Base-by-base conservation (phyloP, 208 protist species). In the Crithidia thermophila region DNA sequence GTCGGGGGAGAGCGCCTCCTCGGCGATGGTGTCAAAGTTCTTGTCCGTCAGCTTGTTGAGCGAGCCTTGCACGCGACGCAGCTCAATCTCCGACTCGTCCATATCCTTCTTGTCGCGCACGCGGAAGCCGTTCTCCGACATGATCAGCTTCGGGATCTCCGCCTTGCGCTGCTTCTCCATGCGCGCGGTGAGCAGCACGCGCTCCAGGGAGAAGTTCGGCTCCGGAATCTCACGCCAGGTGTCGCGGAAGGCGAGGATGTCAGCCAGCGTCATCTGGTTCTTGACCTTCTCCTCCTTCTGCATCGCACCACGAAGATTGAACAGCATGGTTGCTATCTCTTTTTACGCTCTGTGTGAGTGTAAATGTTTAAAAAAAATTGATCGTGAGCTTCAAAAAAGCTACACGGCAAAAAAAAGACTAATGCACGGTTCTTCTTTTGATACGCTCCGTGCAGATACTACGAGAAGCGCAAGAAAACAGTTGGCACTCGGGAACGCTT, bases 31-130 rank as follows among this genome's bases (percentile, higher is more conserved):
- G 55, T 93, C 81, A 65, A 91, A 96, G 68, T 96, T 96, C 56
- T 87, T 72, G 49, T 92, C 77, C 0, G 91, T 94, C 42, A 96
- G 79, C 67, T 96, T 96, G 75, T 96, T 96, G 53, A 96, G 75
- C 16, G 83, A 75, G 40, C 79, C 75, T 73, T 96, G 91, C 45
- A 96, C 79, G 10, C 67, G 75, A 10, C 91, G 84, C 28, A 96
- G 72, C 52, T 83, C 81, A 13, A 74, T 64, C 72, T 94, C 91
- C 16, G 80, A 78, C 34, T 78, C 70, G 49, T 90, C 82, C 77
- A 96, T 88, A 16, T 88, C 65, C 14, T 72, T 75, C 60, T 86
- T 86, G 50, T 87, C 77, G 21, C 82, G 80, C 3, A 94, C 77
- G 25, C 86, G 85, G 64, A 94, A 96, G 34, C 87, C 91, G 34